phyloP scores from a whole-genome alignment of 2,329 filamentous ascomycete genomes.

The Anthostomella pinea region DNA sequence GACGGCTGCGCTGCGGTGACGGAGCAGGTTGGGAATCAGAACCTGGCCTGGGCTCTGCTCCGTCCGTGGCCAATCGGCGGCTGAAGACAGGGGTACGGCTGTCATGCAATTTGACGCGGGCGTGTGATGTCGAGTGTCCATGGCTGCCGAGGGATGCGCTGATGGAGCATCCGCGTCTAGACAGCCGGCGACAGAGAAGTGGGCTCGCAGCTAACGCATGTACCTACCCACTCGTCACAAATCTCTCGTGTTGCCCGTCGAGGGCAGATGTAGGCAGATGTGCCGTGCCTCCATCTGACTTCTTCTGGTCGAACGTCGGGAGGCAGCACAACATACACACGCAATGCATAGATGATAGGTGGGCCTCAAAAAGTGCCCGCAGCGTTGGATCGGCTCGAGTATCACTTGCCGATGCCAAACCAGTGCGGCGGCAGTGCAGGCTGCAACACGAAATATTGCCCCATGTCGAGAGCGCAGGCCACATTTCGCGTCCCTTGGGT shows the following conservation, averaged over 20 bases:
- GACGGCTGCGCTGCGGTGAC: conserved; percentile 23
- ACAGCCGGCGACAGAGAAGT: conserved; percentile 26
- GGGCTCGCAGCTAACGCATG: conserved; percentile 27
- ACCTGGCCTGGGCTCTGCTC: conserved; percentile 26
- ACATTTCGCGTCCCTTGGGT: too few species aligned
- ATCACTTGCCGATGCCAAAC: background rate
- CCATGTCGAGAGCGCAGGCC: too few species aligned
- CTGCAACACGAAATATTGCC: background rate
- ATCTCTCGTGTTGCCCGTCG: conserved; percentile 24
- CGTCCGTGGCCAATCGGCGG: conserved; percentile 30
- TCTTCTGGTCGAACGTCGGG: too few species aligned
- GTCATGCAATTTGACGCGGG: conserved; percentile 36
- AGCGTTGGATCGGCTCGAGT: background rate
- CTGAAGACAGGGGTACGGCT: conserved; percentile 26
- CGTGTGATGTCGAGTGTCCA: conserved; percentile 28
- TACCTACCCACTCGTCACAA: conserved; percentile 29
- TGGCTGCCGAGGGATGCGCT: conserved; percentile 13
- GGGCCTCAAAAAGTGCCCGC: background rate
- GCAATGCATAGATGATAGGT: background rate
- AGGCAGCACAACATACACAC: conserved; percentile 2
- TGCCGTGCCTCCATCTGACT: too few species aligned
- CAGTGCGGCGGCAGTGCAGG: background rate
- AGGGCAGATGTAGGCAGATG: background rate
- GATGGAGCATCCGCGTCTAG: conserved; percentile 32
- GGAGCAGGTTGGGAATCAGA: too few species aligned